phyloP scores from a whole-genome alignment of 352 stramenopile genomes.

The Phytophthora pisi region DNA sequence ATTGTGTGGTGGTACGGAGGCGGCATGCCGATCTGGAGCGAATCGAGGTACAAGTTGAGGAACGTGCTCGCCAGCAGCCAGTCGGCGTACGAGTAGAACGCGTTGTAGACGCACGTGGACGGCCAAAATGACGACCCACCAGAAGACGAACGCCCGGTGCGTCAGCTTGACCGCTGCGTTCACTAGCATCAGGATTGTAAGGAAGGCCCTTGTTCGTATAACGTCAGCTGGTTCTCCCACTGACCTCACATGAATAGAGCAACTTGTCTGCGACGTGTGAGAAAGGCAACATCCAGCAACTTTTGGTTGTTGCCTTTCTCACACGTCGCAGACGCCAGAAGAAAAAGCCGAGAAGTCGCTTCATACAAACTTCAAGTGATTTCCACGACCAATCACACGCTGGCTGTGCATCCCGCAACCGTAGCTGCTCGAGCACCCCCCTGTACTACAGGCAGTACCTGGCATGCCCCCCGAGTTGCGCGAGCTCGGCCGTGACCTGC shows the following conservation, averaged over 20 bases:
- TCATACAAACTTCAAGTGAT: background rate
- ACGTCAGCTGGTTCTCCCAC: too few species aligned
- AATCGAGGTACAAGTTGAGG: slow-evolving; percentile 20
- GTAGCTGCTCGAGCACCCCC: background rate
- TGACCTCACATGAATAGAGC: background rate
- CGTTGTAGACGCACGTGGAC: slow-evolving; percentile 10
- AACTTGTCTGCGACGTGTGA: slow-evolving; percentile 16
- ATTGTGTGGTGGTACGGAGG: slow-evolving; percentile 18
- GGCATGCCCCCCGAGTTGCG: slow-evolving; percentile 6
- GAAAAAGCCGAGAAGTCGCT: background rate
- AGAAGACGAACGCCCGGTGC: background rate
- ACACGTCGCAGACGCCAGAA: slow-evolving; percentile 14
- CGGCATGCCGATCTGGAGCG: slow-evolving; percentile 15
- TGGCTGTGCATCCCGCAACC: background rate
- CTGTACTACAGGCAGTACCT: too few species aligned
- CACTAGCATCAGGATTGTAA: too few species aligned
- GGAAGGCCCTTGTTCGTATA: too few species aligned
- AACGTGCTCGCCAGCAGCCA: slow-evolving; percentile 14
- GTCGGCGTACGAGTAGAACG: slow-evolving; percentile 15
- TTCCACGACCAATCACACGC: background rate
- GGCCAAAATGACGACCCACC: background rate
- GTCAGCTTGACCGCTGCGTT: too few species aligned
- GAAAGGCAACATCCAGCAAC: background rate
- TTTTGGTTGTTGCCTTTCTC: background rate
- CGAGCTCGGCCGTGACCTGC: slow-evolving; percentile 47